phyloP scores from a whole-genome alignment of 345 rosid species.

The Hevea brasiliensis region DNA sequence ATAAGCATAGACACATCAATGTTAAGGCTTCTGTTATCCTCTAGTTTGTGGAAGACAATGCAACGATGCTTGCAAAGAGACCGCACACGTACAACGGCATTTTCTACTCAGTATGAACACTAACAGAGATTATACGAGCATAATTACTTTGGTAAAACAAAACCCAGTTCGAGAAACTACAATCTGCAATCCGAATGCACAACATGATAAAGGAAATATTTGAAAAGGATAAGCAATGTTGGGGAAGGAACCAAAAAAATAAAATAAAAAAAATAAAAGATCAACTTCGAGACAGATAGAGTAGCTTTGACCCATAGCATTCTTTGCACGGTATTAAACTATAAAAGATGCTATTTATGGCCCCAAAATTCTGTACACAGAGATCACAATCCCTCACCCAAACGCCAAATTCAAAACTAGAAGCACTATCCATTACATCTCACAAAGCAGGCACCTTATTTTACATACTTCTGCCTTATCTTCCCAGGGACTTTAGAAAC shows the following conservation, averaged over 20 bases:
- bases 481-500: slow-evolving; percentile 32
- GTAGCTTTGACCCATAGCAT: background rate
- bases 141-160: too few relatives aligned
- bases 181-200: too few relatives aligned
- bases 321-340: background rate
- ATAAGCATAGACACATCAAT: too few relatives aligned
- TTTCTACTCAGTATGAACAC: too few relatives aligned
- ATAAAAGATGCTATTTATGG: background rate
- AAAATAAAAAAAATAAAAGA: background rate
- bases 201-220: background rate
- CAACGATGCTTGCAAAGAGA: too few relatives aligned
- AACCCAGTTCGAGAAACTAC: background rate
- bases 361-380: slow-evolving; percentile 15
- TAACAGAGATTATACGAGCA: too few relatives aligned
- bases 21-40: too few relatives aligned
- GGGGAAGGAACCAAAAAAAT: background rate
- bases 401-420: background rate
- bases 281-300: background rate
- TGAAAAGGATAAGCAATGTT: too few relatives aligned
- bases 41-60: too few relatives aligned
- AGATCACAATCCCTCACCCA: background rate
- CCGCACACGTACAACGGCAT: too few relatives aligned
- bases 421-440: background rate
- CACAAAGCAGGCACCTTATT: slow-evolving; percentile 5
- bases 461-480: slow-evolving; percentile 8